phyloP scores from a whole-genome alignment of 75 land plant genomes.

The Isoetes taiwanensis region DNA sequence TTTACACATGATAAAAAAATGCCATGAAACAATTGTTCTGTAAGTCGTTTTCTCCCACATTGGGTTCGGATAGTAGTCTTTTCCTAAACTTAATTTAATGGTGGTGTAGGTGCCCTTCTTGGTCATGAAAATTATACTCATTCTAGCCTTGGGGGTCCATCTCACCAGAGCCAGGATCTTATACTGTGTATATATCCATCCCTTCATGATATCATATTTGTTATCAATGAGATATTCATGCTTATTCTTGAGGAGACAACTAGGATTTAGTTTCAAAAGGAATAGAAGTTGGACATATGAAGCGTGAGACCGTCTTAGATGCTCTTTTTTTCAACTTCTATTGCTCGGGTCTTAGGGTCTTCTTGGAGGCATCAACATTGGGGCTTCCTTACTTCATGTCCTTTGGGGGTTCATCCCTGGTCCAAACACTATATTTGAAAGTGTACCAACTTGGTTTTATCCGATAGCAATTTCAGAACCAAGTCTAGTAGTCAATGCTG shows the following conservation, averaged over 20 bases:
- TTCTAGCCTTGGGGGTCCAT: slow-evolving; percentile 31
- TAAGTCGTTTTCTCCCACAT: slow-evolving; percentile 66
- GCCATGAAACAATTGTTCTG: slow-evolving; percentile 62
- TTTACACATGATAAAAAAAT: slow-evolving; percentile 63
- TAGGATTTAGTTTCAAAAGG: slow-evolving; percentile 20
- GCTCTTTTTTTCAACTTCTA: slow-evolving; percentile 46
- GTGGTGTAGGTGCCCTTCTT: slow-evolving; percentile 79
- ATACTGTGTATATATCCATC: slow-evolving; percentile 48
- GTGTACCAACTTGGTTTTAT: slow-evolving; percentile 76
- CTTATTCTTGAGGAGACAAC: slow-evolving; percentile 49
- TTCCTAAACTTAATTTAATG: slow-evolving; percentile 34
- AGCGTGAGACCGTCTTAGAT: slow-evolving; percentile 23
- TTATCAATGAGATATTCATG: slow-evolving; percentile 56
- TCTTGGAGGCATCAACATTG: slow-evolving; percentile 53
- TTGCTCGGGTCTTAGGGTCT: slow-evolving; percentile 41
- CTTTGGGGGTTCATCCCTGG: slow-evolving; percentile 57
- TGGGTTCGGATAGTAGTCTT: slow-evolving; percentile 30
- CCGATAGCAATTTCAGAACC: slow-evolving; percentile 26
- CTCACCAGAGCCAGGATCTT: slow-evolving; percentile 70
- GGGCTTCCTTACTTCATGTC: slow-evolving; percentile 66
- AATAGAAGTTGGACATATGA: too few species aligned
- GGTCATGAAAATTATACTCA: slow-evolving; percentile 65
- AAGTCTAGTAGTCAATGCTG: too few species aligned
- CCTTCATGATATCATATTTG: slow-evolving; percentile 50
- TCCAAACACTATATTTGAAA: slow-evolving; percentile 52